Evolutionary conservation across 768 basidiomycete genomes (phyloP).

Genomic region (Psilocybe azurescens): DNA sequence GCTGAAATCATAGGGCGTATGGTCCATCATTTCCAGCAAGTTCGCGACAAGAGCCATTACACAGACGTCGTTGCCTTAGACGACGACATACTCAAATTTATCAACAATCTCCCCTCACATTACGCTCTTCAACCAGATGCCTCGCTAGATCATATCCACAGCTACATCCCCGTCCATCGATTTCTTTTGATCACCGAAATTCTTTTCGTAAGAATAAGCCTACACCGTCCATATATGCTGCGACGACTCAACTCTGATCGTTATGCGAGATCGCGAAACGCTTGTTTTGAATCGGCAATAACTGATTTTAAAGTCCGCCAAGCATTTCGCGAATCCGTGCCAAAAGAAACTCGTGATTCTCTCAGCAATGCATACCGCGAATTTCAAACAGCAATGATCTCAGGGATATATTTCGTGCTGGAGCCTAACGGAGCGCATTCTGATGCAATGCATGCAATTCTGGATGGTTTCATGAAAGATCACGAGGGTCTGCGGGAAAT

Average conservation of each 20-base stretch:
- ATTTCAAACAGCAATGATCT: slow-evolving; percentile 90
- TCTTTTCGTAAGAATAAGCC: slow-evolving; percentile 81
- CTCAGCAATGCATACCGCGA: slow-evolving; percentile 85
- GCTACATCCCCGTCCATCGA: slow-evolving; percentile 80
- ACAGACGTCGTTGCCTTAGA: slow-evolving; percentile 83
- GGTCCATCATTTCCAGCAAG: slow-evolving; percentile 92
- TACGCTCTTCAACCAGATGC: slow-evolving; percentile 79
- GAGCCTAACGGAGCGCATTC: slow-evolving; percentile 77
- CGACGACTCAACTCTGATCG: slow-evolving; percentile 80
- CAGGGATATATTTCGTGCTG: slow-evolving; percentile 84
- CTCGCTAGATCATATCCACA: slow-evolving; percentile 68
- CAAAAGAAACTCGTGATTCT: slow-evolving; percentile 69
- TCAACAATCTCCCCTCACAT: slow-evolving; percentile 78
- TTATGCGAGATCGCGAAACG: slow-evolving; percentile 78
- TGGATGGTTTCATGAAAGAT: slow-evolving; percentile 79
- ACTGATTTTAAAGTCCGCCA: slow-evolving; percentile 84
- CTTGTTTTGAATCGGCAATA: slow-evolving; percentile 91
- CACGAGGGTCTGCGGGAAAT: slow-evolving; percentile 68
- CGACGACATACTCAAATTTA: slow-evolving; percentile 81
- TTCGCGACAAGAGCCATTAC: slow-evolving; percentile 79
- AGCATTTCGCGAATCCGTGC: slow-evolving; percentile 64
- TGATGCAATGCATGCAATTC: slow-evolving; percentile 74
- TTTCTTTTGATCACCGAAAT: slow-evolving; percentile 92
- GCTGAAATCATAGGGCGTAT: slow-evolving; percentile 88
- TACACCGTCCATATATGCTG: slow-evolving; percentile 89